These are phyloP conservation scores for Penicillium janthinellum DNA, from an alignment of 2,329 filamentous ascomycete genomes.

Conservation along the genomic window DNA sequence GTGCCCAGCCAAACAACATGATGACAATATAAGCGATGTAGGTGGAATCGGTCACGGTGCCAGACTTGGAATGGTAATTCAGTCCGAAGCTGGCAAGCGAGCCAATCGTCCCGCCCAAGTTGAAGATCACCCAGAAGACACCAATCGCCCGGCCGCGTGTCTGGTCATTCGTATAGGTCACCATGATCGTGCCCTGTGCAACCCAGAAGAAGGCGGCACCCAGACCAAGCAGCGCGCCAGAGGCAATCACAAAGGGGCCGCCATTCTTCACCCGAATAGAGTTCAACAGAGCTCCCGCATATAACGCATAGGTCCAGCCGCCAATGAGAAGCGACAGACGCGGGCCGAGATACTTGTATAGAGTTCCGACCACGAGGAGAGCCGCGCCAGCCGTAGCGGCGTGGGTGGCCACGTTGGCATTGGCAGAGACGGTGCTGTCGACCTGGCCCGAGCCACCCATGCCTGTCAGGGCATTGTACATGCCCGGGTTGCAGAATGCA, in stretches of 20 bases:
- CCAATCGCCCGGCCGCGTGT: constrained; percentile 1
- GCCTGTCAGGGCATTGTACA: constrained; percentile 64
- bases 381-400: constrained; percentile 1
- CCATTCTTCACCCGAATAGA: constrained; percentile 1
- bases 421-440: constrained; percentile 44
- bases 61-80: neutral
- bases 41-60: constrained; percentile 1
- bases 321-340: neutral
- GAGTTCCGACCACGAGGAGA: constrained; percentile 1
- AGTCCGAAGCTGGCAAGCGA: neutral
- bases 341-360: neutral
- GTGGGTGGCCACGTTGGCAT: constrained; percentile 1
- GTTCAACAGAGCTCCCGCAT: neutral
- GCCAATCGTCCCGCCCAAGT: neutral
- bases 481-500: constrained; percentile 66
- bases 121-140: constrained; percentile 2
- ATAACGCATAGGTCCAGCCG: neutral
- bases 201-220: constrained; percentile 1
- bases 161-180: constrained; percentile 1
- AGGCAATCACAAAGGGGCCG: neutral
- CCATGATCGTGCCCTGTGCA: neutral
- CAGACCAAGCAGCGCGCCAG: neutral
- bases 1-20: neutral
- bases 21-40: constrained; percentile 1
- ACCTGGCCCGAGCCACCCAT: constrained; percentile 60